Conservation (phyloP, 257 asterid genomes). For the Solanum habrochaites region DNA sequence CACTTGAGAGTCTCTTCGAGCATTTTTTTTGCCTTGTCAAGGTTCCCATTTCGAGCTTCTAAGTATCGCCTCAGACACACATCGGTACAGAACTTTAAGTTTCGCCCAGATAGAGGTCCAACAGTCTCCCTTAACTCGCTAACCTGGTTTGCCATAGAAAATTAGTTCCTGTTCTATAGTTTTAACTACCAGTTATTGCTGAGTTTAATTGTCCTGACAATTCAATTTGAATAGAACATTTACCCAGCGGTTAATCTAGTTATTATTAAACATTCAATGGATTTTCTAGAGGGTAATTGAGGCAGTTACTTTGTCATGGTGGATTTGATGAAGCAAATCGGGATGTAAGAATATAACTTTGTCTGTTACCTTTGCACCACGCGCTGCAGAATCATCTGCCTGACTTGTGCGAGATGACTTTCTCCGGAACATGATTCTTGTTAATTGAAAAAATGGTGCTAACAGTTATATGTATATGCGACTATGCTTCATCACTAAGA, state of each 20-base stretch:
- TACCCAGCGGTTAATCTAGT: background rate
- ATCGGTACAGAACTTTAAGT: constrained; percentile 49
- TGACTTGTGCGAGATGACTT: constrained; percentile 27
- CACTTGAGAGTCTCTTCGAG: constrained; percentile 61
- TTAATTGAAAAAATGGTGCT: background rate
- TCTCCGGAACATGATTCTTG: constrained; percentile 55
- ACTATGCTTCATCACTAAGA: background rate
- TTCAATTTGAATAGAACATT: background rate
- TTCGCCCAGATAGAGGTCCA: constrained; percentile 51
- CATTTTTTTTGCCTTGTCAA: constrained; percentile 71
- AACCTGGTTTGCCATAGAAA: constrained; percentile 26
- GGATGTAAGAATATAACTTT: background rate
- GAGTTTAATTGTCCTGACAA: background rate
- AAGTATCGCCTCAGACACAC: constrained; percentile 59
- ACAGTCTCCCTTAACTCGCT: constrained; percentile 42
- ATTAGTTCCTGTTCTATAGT: background rate
- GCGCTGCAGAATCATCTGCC: constrained; percentile 25
- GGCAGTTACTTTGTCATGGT: background rate
- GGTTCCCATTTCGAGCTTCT: constrained; percentile 75
- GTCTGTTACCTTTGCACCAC: constrained; percentile 48
- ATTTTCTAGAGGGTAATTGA: background rate
- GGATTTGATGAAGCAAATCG: background rate
- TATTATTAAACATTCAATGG: background rate
- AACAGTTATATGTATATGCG: background rate
- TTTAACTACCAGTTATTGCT: background rate